These are phyloP conservation scores for Arbutus unedo DNA, from an alignment of 148 eudicot species.

Conservation along the genomic window DNA sequence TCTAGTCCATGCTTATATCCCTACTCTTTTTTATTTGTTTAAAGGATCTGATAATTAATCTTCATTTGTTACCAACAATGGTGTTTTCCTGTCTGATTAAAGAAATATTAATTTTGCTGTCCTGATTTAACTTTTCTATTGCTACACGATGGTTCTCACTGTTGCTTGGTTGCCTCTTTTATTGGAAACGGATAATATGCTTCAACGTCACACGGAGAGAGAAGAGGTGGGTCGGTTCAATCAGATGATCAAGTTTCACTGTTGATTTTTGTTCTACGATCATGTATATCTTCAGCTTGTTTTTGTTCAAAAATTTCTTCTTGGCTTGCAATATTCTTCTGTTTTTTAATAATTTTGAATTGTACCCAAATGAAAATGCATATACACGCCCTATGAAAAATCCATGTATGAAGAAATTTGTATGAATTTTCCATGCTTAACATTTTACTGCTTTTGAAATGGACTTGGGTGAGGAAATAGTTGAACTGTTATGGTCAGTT, in stretches of 20 bases:
- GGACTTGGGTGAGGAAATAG: neutral
- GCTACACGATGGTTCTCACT: neutral
- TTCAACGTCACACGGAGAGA: neutral
- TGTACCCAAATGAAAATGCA: neutral
- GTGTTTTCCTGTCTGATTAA: neutral
- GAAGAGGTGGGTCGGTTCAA: neutral
- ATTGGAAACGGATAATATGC: neutral
- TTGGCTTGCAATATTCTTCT: neutral
- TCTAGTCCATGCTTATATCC: no score
- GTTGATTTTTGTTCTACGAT: neutral
- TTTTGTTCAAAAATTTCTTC: neutral
- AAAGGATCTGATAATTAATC: no score
- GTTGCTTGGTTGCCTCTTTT: constrained; percentile 13
- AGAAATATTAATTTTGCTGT: neutral
- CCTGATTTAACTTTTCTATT: neutral
- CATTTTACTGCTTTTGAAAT: neutral
- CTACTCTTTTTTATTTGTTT: no score
- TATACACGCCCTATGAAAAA: neutral
- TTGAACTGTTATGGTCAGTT: neutral
- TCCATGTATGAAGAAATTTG: neutral
- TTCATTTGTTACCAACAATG: neutral
- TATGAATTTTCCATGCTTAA: neutral
- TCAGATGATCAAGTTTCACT: neutral
- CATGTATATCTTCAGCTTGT: neutral
- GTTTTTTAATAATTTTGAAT: neutral